Evolutionary conservation across 768 basidiomycete genomes (phyloP), one percentile per base, ranked within the genome.

Genomic region (Leccinum barrowsii): DNA sequence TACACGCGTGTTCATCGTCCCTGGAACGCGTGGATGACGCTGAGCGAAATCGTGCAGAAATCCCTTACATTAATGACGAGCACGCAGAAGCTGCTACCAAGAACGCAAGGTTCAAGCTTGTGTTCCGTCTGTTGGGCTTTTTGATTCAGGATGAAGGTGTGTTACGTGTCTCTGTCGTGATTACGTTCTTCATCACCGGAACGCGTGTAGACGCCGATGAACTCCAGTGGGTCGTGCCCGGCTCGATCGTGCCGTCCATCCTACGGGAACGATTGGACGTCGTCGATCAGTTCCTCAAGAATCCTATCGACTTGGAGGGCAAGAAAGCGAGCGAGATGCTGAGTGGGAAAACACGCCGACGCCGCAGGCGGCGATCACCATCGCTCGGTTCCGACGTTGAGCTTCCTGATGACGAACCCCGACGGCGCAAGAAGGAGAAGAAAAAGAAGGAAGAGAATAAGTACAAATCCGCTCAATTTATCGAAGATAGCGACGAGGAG

Each of bases 381-480:
- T 75, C 78, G 6, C 75, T 81, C 46, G 83, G 78, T 17, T 78
- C 73, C 50, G 81, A 78, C 50, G 72, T 56, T 7, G 75, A 71
- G 11, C 70, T 70, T 52, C 58, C 60, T 30, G 76, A 74, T 30
- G 78, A 76, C 37, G 71, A 69, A 47, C 67, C 71, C 57, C 68
- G 67, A 63, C 71, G 67, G 22, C 70, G 65, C 59, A 78, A 75
- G 42, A 44, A 44, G 66, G 75, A 74, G 57, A 84, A 79, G 71
- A 85, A 82, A 71, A 78, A 76, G 64, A 86, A 83, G 69, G 89
- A 90, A 69, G 82, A 83, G 69, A 81, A 85, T 75, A 77, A 77
- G 59, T 94, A 90, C 79, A 94, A 93, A 72, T 91, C 89, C 7
- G 92, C 92, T 10, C 88, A 92, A 71, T 91, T 95, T 70, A 94